Evolutionary conservation across 352 stramenopile species (phyloP), one percentile per base, ranked within the genome.

Genomic region (Pythium plurisporium): DNA sequence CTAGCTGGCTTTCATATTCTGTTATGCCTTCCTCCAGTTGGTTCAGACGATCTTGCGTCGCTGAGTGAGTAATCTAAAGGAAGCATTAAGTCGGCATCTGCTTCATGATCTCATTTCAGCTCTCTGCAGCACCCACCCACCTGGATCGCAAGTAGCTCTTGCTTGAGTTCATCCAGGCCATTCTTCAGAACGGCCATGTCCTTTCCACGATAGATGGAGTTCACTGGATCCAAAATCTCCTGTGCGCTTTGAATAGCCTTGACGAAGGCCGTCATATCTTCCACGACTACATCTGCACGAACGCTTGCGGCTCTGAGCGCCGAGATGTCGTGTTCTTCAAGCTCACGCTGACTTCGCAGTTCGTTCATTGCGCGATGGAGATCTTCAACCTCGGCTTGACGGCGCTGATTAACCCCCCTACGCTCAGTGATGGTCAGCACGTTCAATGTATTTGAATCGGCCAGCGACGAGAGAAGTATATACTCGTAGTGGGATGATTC

Each of bases 181-280:
- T 25, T 11, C 19, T 47, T 14, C 4, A 47, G n/a, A n/a, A 33
- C 3, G 33, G 27, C 5, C 4, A 43, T 29, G 10, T 59, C 12
- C 30, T 23, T 26, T 10, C 20, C 52, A 15, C 12, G 20, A 20
- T 22, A 31, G 7, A 55, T 34, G 12, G 22, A 34, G 4, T 41
- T n/a, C 5, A 15, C 20, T 9, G 56, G 56, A 34, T 64, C 56
- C 2, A 58, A 5, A 4, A 64, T 43, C n/a, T 45, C 30, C 9
- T 9, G 3, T 7, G n/a, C 8, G 5, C 41, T 20, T 1, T 29
- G 23, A 23, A 53, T 43, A 2, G 38, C 30, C 30, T 14, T 26
- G 2, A 26, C 12, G 19, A 53, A 64, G 2, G 22, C 36, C 19
- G 33, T 50, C 46, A 64, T n/a, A 30, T 53, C 23, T 15, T 14